Evolutionary conservation across 2,329 filamentous ascomycete species (phyloP), one percentile per base, ranked within the genome.

Genomic region (Colletotrichum musae): DNA sequence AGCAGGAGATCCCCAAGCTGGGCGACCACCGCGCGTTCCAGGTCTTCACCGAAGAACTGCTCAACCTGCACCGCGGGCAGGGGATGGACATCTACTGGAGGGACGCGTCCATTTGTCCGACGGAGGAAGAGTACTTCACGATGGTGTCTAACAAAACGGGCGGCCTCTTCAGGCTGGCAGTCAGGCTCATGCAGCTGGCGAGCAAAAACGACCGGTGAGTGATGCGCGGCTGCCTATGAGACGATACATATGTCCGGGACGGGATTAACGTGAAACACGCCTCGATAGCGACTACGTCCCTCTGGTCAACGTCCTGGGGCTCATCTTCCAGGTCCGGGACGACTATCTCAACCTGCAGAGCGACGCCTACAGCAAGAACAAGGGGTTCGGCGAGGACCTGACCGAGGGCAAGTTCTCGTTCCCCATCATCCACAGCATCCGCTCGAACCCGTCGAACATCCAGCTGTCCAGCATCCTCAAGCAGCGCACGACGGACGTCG

Each of bases 361-460:
- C 4, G 45, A 36, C 2, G 70, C 52, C 75, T 83, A 83, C 66
- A 73, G 77, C 7, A 69, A 71, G 0, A 71, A 78, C 45, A 83
- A 83, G 67, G 81, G 82, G 0, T 80, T 80, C 67, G 79, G 77
- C 64, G 81, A 82, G 48, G 81, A 84, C 66, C 74, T 84, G 0
- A 77, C 79, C 28, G 81, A 83, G 70, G 81, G 81, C 2, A 64
- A 64, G 51, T 64, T 57, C 18, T 56, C 51, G 15, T 57, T 24
- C 26, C 39, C 26, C 5, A 36, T 64, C 51, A 50, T 64, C 53
- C 52, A 64, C 60, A 47, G 51, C 41, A 26, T 64, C 15, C 21
- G 36, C 24, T 57, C 21, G 28, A 56, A 21, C 10, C 50, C 60
- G 9, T 32, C 28, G 2, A 32, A 9, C 28, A 32, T 32, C 10